A percentile compares a stretch with the other conserved stretches of the same genome.
Conservation (phyloP, 306 rosid species). For the Cicer pinnatifidum region DNA sequence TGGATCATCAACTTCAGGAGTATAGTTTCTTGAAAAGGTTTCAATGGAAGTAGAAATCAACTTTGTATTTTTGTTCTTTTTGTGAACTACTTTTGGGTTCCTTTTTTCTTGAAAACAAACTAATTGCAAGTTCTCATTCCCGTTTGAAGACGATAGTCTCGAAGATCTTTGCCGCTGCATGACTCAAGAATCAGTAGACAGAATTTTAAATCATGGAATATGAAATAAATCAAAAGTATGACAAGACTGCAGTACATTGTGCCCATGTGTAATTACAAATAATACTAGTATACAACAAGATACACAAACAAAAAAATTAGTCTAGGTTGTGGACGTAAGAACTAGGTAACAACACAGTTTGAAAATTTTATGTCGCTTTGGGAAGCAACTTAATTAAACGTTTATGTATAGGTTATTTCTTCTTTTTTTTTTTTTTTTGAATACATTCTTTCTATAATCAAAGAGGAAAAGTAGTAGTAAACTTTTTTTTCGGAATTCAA, state of each 20-base stretch:
- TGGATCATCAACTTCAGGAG: constrained; percentile 35
- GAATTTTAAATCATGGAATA: constrained; percentile 33
- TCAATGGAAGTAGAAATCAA: constrained; percentile 33
- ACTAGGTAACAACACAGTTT: neutral
- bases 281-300: neutral
- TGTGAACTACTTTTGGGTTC: constrained; percentile 34
- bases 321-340: neutral
- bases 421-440: too few relatives aligned
- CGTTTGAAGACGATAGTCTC: constrained; percentile 49
- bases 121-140: constrained; percentile 12
- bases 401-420: too few relatives aligned
- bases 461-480: too few relatives aligned
- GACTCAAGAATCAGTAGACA: constrained; percentile 50
- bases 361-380: neutral
- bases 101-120: constrained; percentile 5
- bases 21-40: constrained; percentile 41
- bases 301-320: constrained; percentile 3
- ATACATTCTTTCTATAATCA: too few relatives aligned
- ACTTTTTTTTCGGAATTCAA: too few relatives aligned
- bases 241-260: constrained; percentile 35
- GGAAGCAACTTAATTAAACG: too few relatives aligned
- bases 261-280: constrained; percentile 28
- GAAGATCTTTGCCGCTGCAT: constrained; percentile 59
- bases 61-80: constrained; percentile 23
- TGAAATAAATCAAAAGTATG: constrained; percentile 4